Conservation (phyloP, 2,329 filamentous ascomycete genomes). For the Penicillium olsonii region DNA sequence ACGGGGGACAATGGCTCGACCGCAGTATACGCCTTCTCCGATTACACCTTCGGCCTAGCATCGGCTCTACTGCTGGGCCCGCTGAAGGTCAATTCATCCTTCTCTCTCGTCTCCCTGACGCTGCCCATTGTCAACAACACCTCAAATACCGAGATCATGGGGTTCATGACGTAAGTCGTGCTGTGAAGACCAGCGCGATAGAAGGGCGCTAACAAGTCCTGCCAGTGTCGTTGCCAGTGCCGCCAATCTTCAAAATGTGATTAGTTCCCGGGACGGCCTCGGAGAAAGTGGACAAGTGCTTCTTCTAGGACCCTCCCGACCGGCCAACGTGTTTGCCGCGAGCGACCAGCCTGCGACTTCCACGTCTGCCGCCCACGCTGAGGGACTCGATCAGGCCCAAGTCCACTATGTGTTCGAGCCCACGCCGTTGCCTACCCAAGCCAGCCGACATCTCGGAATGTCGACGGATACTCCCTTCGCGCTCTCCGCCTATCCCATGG, state of each 20-base stretch:
- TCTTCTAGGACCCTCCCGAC: conserved; percentile 66
- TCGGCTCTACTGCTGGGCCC: conserved; percentile 75
- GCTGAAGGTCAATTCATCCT: conserved; percentile 68
- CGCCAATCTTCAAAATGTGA: conserved; percentile 43
- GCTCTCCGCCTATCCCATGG: conserved; percentile 64
- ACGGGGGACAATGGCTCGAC: conserved; percentile 29
- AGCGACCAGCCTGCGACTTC: conserved; percentile 18
- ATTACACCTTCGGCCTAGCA: conserved; percentile 45
- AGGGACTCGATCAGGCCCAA: conserved; percentile 30
- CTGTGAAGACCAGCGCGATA: no score
- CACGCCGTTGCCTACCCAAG: conserved; percentile 40
- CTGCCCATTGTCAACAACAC: conserved; percentile 73
- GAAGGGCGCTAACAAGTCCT: background rate
- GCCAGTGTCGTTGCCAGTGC: conserved; percentile 55
- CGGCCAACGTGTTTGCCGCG: conserved; percentile 64
- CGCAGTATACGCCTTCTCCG: conserved; percentile 41
- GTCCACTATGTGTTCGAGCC: conserved; percentile 67
- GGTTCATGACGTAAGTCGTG: conserved; percentile 76
- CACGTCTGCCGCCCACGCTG: conserved; percentile 36
- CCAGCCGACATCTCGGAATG: conserved; percentile 22
- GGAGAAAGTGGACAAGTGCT: conserved; percentile 70
- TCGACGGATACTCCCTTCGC: conserved; percentile 55
- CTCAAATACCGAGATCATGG: conserved; percentile 65
- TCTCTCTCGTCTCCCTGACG: conserved; percentile 78
- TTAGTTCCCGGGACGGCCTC: conserved; percentile 47